Evolutionary conservation across 2,329 filamentous ascomycete species (phyloP), one percentile per base, ranked within the genome.

Genomic region (Trichoderma hamatum): DNA sequence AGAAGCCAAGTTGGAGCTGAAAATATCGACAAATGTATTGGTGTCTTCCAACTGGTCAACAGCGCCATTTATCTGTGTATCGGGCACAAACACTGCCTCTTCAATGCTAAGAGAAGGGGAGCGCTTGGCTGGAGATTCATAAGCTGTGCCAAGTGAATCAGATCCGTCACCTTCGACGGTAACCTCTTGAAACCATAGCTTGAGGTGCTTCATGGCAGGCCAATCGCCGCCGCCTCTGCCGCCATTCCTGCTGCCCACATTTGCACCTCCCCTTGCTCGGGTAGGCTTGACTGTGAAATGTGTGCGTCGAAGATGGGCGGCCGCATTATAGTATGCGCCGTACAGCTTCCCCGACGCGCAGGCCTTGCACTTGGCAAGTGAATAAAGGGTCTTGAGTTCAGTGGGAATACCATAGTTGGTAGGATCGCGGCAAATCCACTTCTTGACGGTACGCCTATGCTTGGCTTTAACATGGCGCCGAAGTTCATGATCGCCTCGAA

Each of bases 261-360:
- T 76, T 21, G 71, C 74, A 74, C 80, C 82, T 56, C 80, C 81
- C 74, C 83, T 83, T 43, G 80, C 80, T 16, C 85, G 82, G 9
- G 81, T 76, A 2, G 81, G 76, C 79, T 87, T 88, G 64, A 84
- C 90, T 76, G 91, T 92, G 84, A 97, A 98, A 78, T 98, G 95
- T 0, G 91, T 91, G 61, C 95, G 89, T 52, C 94, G 88, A 10
- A 98, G 85, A 77, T 98, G 95, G 0, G 94, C 95, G 0, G 94
- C 94, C 0, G 94, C 95, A 75, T 98, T 98, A 81, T 98, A 97
- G 81, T 97, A 96, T 19, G 92, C 92, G 3, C 92, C 92, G 74
- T 98, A 98, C 69, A 88, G 86, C 83, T 97, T 97, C 67, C 86
- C 82, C 55, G 86, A 85, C 60, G 85, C 86, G 79, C 95, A 98